Base-by-base conservation (phyloP, 257 asterid species). In the Prunella vulgaris region DNA sequence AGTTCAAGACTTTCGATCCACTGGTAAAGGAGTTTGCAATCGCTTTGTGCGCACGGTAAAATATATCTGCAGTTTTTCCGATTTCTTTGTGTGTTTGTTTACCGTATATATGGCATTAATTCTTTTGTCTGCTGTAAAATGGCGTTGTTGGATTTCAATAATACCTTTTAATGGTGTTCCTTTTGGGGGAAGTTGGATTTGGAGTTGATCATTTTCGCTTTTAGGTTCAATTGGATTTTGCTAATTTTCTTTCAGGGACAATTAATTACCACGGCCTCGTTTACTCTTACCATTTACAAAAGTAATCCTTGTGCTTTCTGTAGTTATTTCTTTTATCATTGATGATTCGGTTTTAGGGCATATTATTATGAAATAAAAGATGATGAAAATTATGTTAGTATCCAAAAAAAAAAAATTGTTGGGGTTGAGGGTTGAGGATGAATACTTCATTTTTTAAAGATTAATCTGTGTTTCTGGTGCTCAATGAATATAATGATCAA, bases 41-140 rank as follows among this genome's bases (percentile, higher is more conserved):
- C 95, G 83, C 22, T 93, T 88, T 67, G 73, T 88, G 65, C 88
- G 88, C n/a, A 86, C 96, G 95, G 99, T 93, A 85, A 63, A 10
- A 28, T 2, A 35, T 0, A 30, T 30, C 1, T 58, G 10, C 22
- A 28, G 42, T 25, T 58, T 10, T 25, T 28, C 21, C 17, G 5
- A 35, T 1, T 59, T 59, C n/a, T 30, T 0, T 27, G 22, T 28
- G 64, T 58, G 40, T 13, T 7, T 7, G 10, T 7, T 24, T 52
- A 52, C 59, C 6, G n/a, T n/a, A 52, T n/a, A 21, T 53, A 22
- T 12, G 5, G 1, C 10, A 22, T 56, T 56, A 24, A 7, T 18
- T 8, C 0, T 6, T 59, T 28, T 59, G 24, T 58, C 42, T 27
- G 12, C 17, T 22, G 35, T 25, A 14, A 25, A 27, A 14, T 57